These are phyloP conservation scores for Malassezia vespertilionis DNA, from an alignment of 1,284 basidiomycete genomes.

Conservation along the genomic window DNA sequence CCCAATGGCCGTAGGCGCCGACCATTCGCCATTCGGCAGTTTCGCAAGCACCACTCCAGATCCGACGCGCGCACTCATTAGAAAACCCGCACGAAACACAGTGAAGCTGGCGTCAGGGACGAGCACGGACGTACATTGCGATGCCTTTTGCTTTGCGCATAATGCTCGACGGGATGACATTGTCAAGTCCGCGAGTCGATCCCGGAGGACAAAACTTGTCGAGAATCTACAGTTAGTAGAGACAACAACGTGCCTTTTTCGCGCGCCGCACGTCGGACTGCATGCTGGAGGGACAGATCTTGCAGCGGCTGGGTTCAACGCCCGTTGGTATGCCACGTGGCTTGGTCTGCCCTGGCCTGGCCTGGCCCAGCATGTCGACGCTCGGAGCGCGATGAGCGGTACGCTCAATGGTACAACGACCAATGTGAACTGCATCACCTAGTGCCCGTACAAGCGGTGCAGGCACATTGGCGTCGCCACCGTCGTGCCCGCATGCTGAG, in stretches of 20 bases:
- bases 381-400: no score
- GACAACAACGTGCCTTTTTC: slow-evolving; percentile 3
- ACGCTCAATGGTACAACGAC: no score
- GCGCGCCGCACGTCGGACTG: slow-evolving; percentile 14
- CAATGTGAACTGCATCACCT: no score
- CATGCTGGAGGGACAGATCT: slow-evolving; percentile 3
- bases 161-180: slow-evolving; percentile 49
- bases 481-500: background rate
- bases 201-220: slow-evolving; percentile 36
- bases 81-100: slow-evolving; percentile 52
- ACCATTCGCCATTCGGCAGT: slow-evolving; percentile 78
- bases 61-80: slow-evolving; percentile 60
- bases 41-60: slow-evolving; percentile 83
- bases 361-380: no score
- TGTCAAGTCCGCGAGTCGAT: slow-evolving; percentile 33
- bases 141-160: slow-evolving; percentile 66
- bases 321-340: background rate
- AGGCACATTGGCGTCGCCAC: no score
- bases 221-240: slow-evolving; percentile 27
- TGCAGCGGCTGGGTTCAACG: no score
- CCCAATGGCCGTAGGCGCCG: slow-evolving; percentile 84
- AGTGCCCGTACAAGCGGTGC: no score
- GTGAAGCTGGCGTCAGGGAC: slow-evolving; percentile 20
- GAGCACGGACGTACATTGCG: slow-evolving; percentile 56
- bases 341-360: no score